These are phyloP conservation scores for Whalleya microplaca DNA, from an alignment of 2,329 filamentous ascomycete genomes.

Conservation along the genomic window DNA sequence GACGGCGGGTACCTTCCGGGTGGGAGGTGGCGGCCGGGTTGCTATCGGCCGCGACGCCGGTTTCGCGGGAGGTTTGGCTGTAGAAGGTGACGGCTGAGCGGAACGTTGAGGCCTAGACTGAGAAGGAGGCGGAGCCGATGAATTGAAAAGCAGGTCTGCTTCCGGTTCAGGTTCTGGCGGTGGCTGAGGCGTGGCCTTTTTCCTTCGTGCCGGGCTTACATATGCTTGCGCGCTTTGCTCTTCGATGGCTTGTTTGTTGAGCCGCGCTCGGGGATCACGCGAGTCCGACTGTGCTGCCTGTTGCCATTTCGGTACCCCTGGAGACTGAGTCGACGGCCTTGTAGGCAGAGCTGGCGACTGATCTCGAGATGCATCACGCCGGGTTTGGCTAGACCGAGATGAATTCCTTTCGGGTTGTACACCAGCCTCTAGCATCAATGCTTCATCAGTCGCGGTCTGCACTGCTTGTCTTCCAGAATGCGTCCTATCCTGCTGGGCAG, in stretches of 20 bases:
- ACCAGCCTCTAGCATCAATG: slow-evolving; percentile 76
- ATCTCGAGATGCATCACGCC: slow-evolving; percentile 43
- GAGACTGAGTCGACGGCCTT: slow-evolving; percentile 46
- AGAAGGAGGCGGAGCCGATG: slow-evolving; percentile 39
- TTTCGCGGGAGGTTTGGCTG: slow-evolving; percentile 44
- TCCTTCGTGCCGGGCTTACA: slow-evolving; percentile 82
- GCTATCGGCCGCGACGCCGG: slow-evolving; percentile 49
- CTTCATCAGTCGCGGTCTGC: slow-evolving; percentile 67
- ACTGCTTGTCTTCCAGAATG: slow-evolving; percentile 39
- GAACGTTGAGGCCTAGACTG: slow-evolving; percentile 26
- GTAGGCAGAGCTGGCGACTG: slow-evolving; percentile 54
- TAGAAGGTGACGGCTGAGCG: slow-evolving; percentile 39
- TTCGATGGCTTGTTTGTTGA: slow-evolving; percentile 75
- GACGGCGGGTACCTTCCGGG: slow-evolving; percentile 64
- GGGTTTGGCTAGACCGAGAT: slow-evolving; percentile 35
- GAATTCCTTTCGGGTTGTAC: slow-evolving; percentile 54
- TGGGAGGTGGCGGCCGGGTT: slow-evolving; percentile 50
- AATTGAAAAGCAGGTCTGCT: slow-evolving; percentile 67
- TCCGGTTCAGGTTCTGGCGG: slow-evolving; percentile 50
- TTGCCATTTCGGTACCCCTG: slow-evolving; percentile 63
- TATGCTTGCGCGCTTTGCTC: slow-evolving; percentile 84
- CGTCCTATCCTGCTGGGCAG: slow-evolving; percentile 57
- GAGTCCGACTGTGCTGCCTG: slow-evolving; percentile 48
- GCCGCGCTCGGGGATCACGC: slow-evolving; percentile 59
- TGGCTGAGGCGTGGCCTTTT: slow-evolving; percentile 62